phyloP scores from a whole-genome alignment of 345 rosid species.

The Gossypium arboreum region DNA sequence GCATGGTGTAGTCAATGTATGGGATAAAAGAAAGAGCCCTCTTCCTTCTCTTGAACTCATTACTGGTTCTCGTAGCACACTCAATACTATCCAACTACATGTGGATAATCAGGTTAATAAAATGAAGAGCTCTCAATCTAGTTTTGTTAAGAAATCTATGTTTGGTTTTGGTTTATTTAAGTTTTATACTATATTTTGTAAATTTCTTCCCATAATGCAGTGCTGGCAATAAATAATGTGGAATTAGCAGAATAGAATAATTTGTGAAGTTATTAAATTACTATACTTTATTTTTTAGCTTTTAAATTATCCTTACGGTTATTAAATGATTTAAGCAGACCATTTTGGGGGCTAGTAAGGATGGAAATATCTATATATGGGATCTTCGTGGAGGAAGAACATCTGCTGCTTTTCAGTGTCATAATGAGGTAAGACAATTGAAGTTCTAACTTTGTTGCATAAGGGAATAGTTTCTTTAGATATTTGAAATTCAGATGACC shows the following conservation, averaged over 20 bases:
- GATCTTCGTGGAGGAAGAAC: constrained; percentile 89
- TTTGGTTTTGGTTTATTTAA: neutral
- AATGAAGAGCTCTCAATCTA: neutral
- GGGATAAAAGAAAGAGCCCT: constrained; percentile 74
- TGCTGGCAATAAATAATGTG: neutral
- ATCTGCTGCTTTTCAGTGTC: constrained; percentile 60
- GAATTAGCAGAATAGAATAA: neutral
- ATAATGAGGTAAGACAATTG: constrained; percentile 46
- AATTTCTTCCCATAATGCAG: neutral
- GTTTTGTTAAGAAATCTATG: neutral
- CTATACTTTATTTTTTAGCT: constrained; percentile 7
- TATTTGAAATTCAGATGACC: too few relatives aligned
- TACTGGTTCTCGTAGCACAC: constrained; percentile 34
- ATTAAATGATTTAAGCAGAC: constrained; percentile 35
- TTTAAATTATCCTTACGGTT: constrained; percentile 11
- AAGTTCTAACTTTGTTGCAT: neutral
- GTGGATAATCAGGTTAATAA: constrained; percentile 68
- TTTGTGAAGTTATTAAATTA: neutral
- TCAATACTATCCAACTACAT: constrained; percentile 61
- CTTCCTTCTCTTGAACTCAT: constrained; percentile 69
- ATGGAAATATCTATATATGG: constrained; percentile 72
- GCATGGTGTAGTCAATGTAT: constrained; percentile 56
- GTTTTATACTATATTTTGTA: constrained; percentile 1
- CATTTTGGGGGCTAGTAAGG: constrained; percentile 71
- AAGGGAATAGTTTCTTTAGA: too few relatives aligned